These are phyloP conservation scores for Eremomyces bilateralis DNA, from an alignment of 495 filamentous ascomycete species.

Conservation along the genomic window DNA sequence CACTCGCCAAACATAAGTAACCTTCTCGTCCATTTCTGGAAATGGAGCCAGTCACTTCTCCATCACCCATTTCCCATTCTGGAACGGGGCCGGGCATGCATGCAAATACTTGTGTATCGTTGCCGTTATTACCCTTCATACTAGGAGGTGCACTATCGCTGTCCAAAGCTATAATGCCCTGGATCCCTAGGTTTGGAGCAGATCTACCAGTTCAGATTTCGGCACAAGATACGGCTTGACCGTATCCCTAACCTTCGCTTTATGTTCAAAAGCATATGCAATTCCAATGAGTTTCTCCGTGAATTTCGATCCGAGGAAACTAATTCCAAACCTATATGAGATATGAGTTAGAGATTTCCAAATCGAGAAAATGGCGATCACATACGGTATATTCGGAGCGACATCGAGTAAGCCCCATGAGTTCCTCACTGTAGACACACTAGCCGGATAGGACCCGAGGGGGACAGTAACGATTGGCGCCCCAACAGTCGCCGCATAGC, in stretches of 20 bases:
- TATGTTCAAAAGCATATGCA: conserved; percentile 48
- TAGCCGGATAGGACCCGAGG: conserved; percentile 27
- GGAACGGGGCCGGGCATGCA: no score
- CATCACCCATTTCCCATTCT: no score
- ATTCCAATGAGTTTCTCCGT: conserved; percentile 36
- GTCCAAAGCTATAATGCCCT: no score
- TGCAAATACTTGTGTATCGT: no score
- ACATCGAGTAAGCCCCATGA: conserved; percentile 22
- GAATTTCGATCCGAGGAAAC: conserved; percentile 34
- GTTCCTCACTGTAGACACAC: conserved; percentile 21
- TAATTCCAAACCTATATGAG: conserved; percentile 26
- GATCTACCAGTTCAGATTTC: conserved; percentile 22
- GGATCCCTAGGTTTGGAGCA: no score
- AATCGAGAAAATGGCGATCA: no score
- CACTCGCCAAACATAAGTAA: no score
- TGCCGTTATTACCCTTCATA: no score
- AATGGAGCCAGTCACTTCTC: no score
- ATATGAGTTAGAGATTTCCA: no score
- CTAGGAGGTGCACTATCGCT: no score
- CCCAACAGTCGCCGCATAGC: conserved; percentile 26
- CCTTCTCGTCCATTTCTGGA: no score
- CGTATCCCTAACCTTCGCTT: conserved; percentile 27
- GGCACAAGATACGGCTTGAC: conserved; percentile 26
- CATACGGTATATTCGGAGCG: conserved; percentile 26
- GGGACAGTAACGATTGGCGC: conserved; percentile 31